Conservation (phyloP, 495 filamentous ascomycete species). For the Daldinia bambusicola region DNA sequence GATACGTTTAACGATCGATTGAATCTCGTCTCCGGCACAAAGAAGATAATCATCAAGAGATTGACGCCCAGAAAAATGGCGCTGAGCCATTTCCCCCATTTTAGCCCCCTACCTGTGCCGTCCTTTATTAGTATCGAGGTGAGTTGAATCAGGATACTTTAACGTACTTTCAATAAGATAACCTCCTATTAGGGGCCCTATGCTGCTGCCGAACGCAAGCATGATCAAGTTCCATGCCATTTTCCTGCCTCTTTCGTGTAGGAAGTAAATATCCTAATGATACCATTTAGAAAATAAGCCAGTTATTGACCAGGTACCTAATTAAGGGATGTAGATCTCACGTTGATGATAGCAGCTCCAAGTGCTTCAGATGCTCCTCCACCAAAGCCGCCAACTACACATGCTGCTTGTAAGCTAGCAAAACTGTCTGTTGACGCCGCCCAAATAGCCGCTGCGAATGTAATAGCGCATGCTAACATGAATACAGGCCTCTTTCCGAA, state of each 20-base stretch:
- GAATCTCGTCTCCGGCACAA: conserved; percentile 25
- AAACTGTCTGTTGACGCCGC: conserved; percentile 11
- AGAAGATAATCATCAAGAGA: conserved; percentile 23
- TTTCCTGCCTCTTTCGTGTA: conserved; percentile 24
- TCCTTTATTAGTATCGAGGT: not conserved
- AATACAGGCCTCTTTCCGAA: conserved; percentile 24
- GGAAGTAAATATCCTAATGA: conserved; percentile 23
- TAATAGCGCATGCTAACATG: conserved; percentile 14
- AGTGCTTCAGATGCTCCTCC: conserved; percentile 25
- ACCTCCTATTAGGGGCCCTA: conserved; percentile 16
- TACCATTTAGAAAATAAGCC: not conserved
- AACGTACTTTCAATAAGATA: conserved; percentile 25
- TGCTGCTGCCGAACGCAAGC: conserved; percentile 19
- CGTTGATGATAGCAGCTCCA: conserved; percentile 26
- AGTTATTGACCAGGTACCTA: too few species aligned
- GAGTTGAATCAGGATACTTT: not conserved
- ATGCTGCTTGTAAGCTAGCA: conserved; percentile 11
- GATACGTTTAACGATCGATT: not conserved
- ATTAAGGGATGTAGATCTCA: not conserved
- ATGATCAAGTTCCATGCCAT: conserved; percentile 27
- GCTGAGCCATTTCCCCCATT: conserved; percentile 30
- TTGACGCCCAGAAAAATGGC: conserved; percentile 21
- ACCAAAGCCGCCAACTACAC: conserved; percentile 19
- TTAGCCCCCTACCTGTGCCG: not conserved
- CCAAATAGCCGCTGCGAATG: conserved; percentile 17